Evolutionary conservation across 306 rosid species (phyloP), one percentile per base, ranked within the genome.

Genomic region (Prunus campanulata): DNA sequence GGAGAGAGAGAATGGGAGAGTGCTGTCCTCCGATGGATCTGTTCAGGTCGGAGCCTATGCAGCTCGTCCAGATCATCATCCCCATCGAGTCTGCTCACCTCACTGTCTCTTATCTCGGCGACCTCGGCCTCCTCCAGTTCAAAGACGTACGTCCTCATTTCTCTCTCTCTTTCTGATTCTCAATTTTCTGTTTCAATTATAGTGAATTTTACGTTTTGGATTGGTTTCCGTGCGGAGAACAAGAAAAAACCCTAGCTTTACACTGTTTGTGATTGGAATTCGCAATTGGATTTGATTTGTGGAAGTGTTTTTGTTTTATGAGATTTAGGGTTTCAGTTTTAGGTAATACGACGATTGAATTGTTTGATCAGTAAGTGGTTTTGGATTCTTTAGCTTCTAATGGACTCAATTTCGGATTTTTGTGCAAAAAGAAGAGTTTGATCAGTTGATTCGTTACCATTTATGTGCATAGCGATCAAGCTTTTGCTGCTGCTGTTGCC

Each of bases 31-130:
- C 93, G 79, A 92, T 92, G 99, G 93, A 92, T 91, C 98, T 96
- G 69, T 88, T 96, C 88, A 87, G 99, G 80, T 96, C 99, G 70
- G 99, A 96, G 90, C 81, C 98, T 78, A 96, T 96, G 99, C 99
- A 96, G 73, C 93, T 96, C 10, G 86, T 96, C 72, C 99, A 92
- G 87, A 91, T 96, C 87, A 96, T 96, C 89, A 86, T 96, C 67
- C 99, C 99, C 61, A 88, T 92, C 62, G 99, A 96, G 87, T 88
- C 98, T 46, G 92, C 99, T 74, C 99, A 92, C 65, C 82, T 74
- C 80, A 89, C 99, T 63, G 89, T 89, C 84, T 88, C 99, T 11
- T 96, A 92, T 67, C 96, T 96, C 76, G 99, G 98, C n/a, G 96
- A 92, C 85, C 91, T 96, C 60, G 97, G 93, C 79, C 99, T 89